phyloP scores from a whole-genome alignment of 176 grass and related monocot genomes.

The Avena eriantha region DNA sequence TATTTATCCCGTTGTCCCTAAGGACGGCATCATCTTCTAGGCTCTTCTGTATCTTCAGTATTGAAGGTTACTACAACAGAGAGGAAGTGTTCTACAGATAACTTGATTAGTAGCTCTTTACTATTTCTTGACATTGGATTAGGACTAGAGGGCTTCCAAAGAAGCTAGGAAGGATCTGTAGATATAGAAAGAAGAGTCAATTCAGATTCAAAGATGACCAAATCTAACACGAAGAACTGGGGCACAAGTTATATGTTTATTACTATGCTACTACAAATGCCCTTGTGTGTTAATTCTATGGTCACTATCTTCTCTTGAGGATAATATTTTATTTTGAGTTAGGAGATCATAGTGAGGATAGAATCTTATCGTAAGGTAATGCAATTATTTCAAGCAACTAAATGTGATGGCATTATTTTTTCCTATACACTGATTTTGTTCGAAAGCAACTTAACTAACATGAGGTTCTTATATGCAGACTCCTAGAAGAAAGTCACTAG shows the following conservation, averaged over 20 bases:
- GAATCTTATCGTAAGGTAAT: neutral
- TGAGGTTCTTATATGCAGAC: constrained; percentile 55
- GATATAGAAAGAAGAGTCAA: constrained; percentile 61
- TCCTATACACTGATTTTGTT: constrained; percentile 21
- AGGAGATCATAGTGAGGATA: constrained; percentile 12
- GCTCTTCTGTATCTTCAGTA: constrained; percentile 58
- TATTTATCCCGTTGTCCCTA: too few species aligned
- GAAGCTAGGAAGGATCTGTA: constrained; percentile 74
- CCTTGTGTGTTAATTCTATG: constrained; percentile 19
- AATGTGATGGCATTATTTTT: constrained; percentile 18
- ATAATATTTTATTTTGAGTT: constrained; percentile 7
- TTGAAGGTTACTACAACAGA: constrained; percentile 72
- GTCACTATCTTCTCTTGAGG: neutral
- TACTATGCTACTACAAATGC: constrained; percentile 28
- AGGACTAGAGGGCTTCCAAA: constrained; percentile 72
- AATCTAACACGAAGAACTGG: constrained; percentile 63
- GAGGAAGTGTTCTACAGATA: constrained; percentile 62
- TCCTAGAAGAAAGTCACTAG: constrained; percentile 62
- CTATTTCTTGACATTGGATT: constrained; percentile 61
- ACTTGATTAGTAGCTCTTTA: constrained; percentile 66
- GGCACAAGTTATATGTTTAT: constrained; percentile 39
- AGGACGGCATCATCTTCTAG: constrained; percentile 56
- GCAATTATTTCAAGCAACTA: constrained; percentile 26
- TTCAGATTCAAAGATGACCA: constrained; percentile 55
- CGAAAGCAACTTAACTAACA: constrained; percentile 16